These are phyloP conservation scores for Ustilago lituana DNA, from an alignment of 1,284 basidiomycete species.

Conservation along the genomic window DNA sequence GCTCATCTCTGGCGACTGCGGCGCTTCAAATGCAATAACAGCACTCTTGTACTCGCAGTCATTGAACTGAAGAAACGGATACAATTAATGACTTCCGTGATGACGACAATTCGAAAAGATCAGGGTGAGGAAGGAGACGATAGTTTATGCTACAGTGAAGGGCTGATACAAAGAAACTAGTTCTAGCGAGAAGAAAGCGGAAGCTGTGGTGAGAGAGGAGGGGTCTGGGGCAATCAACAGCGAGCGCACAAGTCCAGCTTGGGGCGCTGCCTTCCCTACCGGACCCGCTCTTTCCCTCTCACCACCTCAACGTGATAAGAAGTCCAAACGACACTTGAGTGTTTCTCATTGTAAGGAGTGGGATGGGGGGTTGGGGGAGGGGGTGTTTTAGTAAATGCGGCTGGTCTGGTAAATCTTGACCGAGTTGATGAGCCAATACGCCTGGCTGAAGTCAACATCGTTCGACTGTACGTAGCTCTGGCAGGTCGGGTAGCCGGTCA, in stretches of 20 bases:
- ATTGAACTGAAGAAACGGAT: too few relatives aligned
- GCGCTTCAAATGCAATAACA: too few relatives aligned
- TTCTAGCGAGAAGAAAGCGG: not conserved
- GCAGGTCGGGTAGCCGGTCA: conserved; percentile 43
- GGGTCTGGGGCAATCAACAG: conserved; percentile 25
- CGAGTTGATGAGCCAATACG: conserved; percentile 53
- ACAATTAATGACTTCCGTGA: too few relatives aligned
- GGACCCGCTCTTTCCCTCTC: too few relatives aligned
- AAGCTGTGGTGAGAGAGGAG: conserved; percentile 1
- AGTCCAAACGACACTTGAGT: too few relatives aligned
- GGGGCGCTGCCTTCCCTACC: conserved; percentile 13
- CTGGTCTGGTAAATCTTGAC: conserved; percentile 51
- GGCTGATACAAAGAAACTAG: not conserved
- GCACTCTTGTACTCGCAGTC: not conserved
- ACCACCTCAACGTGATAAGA: too few relatives aligned
- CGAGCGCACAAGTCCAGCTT: conserved; percentile 2
- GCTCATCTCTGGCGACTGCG: not conserved
- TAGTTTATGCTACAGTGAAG: conserved; percentile 11
- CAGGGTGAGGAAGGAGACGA: not conserved
- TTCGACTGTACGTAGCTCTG: conserved; percentile 38
- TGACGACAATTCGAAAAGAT: not conserved
- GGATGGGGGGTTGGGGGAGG: too few relatives aligned
- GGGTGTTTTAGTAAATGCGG: conserved; percentile 14
- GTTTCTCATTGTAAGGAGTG: too few relatives aligned
- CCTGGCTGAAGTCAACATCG: conserved; percentile 39